phyloP scores from a whole-genome alignment of 768 basidiomycete species.

The Panaeolus papilionaceus region DNA sequence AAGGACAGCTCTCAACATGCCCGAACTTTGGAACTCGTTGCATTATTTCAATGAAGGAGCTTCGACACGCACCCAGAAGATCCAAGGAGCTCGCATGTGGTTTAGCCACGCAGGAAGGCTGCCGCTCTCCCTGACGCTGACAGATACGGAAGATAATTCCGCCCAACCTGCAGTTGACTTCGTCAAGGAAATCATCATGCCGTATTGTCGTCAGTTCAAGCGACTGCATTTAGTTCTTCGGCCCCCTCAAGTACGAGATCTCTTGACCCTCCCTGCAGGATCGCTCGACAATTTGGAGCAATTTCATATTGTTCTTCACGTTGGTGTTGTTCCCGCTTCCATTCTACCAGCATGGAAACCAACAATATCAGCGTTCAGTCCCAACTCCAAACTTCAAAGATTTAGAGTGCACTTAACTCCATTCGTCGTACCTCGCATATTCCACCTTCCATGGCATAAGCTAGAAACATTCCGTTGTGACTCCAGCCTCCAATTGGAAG shows the following conservation, averaged over 20 bases:
- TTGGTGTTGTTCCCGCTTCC: not conserved
- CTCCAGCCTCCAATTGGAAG: conserved; percentile 21
- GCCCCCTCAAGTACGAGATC: conserved; percentile 21
- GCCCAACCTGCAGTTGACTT: conserved; percentile 17
- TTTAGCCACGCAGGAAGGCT: conserved; percentile 21
- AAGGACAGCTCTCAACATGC: conserved; percentile 24
- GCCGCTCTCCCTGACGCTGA: conserved; percentile 22
- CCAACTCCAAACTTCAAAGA: conserved; percentile 20
- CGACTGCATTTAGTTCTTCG: conserved; percentile 20
- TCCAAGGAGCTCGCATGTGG: conserved; percentile 19
- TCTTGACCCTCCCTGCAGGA: conserved; percentile 21
- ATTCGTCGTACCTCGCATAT: conserved; percentile 21
- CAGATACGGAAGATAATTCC: conserved; percentile 16
- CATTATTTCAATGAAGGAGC: conserved; percentile 18
- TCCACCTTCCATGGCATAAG: conserved; percentile 27
- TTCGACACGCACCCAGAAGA: conserved; percentile 20
- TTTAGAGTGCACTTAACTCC: conserved; percentile 25
- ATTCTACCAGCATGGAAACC: conserved; percentile 21
- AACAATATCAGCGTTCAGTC: conserved; percentile 25
- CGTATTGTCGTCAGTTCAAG: conserved; percentile 20
- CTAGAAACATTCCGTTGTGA: conserved; percentile 26
- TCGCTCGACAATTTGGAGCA: conserved; percentile 20
- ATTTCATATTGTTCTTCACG: conserved; percentile 17
- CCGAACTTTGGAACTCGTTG: conserved; percentile 28
- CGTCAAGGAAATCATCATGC: conserved; percentile 21